phyloP scores from a whole-genome alignment of 78 protist species.

The slime mould (Dictyostelium discoideum) region dicty_2.7 NC_007089.4:3066501-3067000 shows the following conservation, averaged over 20 bases:
- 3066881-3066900: not conserved
- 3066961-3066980: not conserved
- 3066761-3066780: not conserved
- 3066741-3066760: not conserved
- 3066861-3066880: not conserved
- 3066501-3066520: not conserved
- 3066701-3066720: not conserved
- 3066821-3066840: not conserved
- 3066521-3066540: not conserved
- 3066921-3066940: not conserved
- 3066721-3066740: not conserved
- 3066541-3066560: too few species aligned
- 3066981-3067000: not conserved
- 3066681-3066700: not conserved
- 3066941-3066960: not conserved
- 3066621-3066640: not conserved
- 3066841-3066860: not conserved
- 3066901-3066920: not conserved
- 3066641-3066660: not conserved
- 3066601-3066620: not conserved
- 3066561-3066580: not conserved
- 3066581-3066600: not conserved
- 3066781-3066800: constrained; percentile 6
- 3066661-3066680: not conserved
- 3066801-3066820: constrained; percentile 27